Evolutionary conservation across 164 flowering plant species (phyloP).

Genomic region (Dillenia suffruticosa): DNA sequence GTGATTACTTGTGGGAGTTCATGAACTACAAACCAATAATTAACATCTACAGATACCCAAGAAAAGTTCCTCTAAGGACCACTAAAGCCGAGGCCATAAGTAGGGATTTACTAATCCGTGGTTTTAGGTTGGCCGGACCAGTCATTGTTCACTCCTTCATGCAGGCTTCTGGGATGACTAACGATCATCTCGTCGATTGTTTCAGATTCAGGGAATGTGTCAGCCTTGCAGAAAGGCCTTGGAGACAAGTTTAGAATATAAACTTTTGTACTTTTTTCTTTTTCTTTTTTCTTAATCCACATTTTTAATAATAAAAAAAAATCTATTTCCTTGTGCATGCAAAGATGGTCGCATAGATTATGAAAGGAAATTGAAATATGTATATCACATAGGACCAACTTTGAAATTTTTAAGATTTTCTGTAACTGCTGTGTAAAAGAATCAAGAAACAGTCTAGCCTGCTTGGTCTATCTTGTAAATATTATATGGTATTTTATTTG

Average conservation of each 20-base stretch:
- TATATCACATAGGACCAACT: too few relatives aligned
- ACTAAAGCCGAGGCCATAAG: conserved; percentile 83
- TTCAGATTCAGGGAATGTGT: conserved; percentile 67
- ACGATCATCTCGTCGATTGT: conserved; percentile 83
- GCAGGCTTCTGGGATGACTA: conserved; percentile 88
- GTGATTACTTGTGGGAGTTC: conserved; percentile 71
- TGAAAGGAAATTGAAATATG: too few relatives aligned
- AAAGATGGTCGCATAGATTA: too few relatives aligned
- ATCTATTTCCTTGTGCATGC: too few relatives aligned
- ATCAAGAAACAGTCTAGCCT: too few relatives aligned
- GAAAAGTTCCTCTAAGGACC: conserved; percentile 68
- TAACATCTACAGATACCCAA: conserved; percentile 58
- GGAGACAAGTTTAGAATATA: conserved; percentile 24
- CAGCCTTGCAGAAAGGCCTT: conserved; percentile 50
- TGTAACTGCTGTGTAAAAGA: too few relatives aligned
- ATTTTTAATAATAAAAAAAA: too few relatives aligned
- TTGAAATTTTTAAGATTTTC: too few relatives aligned
- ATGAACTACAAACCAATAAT: conserved; percentile 69
- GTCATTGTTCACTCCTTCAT: conserved; percentile 80
- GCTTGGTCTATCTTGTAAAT: too few relatives aligned
- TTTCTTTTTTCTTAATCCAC: too few relatives aligned
- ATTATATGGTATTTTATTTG: too few relatives aligned
- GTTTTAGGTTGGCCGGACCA: conserved; percentile 83
- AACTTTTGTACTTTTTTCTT: too few relatives aligned
- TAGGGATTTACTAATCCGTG: conserved; percentile 63